Percentiles rank a stretch among this genome's conserved stretches.
Conservation (phyloP, 163 green algal genomes). For the Trebouxiophyceae sp. region DNA sequence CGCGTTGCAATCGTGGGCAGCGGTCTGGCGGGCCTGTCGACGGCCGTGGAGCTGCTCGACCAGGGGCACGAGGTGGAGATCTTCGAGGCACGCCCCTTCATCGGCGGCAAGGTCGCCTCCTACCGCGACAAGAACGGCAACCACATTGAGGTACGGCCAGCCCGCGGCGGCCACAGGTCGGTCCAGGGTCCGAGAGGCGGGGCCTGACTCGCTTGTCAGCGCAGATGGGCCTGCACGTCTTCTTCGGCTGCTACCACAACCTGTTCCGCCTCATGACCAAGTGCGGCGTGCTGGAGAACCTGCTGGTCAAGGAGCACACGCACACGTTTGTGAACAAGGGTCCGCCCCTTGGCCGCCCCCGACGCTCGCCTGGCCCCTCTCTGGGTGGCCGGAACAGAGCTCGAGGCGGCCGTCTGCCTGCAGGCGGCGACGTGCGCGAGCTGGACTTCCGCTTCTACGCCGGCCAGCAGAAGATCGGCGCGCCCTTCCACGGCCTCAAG, state of each 20-base stretch:
- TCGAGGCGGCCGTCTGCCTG: neutral
- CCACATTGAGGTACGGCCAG: constrained; percentile 73
- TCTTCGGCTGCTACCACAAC: constrained; percentile 98
- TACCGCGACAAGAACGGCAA: constrained; percentile 88
- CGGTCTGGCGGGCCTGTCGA: constrained; percentile 89
- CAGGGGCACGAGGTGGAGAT: constrained; percentile 88
- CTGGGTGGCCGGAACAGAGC: neutral
- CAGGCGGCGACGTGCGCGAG: constrained; percentile 70
- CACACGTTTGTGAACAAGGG: constrained; percentile 90
- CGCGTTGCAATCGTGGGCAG: constrained; percentile 87
- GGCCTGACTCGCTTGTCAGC: neutral
- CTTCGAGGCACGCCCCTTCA: constrained; percentile 81
- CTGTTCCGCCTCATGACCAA: constrained; percentile 96
- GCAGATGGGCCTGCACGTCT: constrained; percentile 87
- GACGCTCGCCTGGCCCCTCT: neutral
- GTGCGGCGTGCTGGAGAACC: constrained; percentile 87
- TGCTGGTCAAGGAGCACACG: constrained; percentile 93
- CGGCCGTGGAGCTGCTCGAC: constrained; percentile 91
- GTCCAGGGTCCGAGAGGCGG: no score
- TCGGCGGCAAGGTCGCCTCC: constrained; percentile 91
- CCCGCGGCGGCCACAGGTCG: no score
- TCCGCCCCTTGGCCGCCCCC: neutral
- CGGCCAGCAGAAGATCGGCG: constrained; percentile 76
- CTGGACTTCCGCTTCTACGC: constrained; percentile 90
- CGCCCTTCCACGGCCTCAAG: constrained; percentile 87